Base-by-base conservation (phyloP, 2,329 filamentous ascomycete genomes). In the Penicillium italicum region DNA sequence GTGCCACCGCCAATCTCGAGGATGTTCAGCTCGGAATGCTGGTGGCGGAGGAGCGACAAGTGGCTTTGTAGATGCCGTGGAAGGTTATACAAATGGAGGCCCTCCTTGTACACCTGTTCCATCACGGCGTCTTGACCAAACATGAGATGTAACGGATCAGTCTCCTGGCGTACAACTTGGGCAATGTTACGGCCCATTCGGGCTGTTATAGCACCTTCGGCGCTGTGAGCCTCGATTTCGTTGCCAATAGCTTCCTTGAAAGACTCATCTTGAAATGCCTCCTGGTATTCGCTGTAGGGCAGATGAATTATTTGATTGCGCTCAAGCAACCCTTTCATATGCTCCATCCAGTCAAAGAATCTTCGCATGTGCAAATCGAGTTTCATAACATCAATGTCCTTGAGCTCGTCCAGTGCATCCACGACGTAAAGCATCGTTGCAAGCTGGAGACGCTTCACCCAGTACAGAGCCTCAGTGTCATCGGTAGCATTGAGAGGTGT, bases 101-200 rank as follows among this genome's bases (percentile, higher is more conserved):
- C 60, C 10, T 69, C 61, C 18, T 66, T 64, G 47, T 72, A 72
- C 16, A 67, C 62, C 0, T 56, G 51, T 34, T 71, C 63, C 60
- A 73, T 65, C 9, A 72, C 37, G n/a, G 65, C 57, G 26, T 69
- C 67, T 38, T 69, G 57, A 5, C 68, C 65, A 24, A 72, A 73
- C 68, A 73, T 71, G 34, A 74, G 51, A 52, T 70, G 45, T 8
- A 74, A 58, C 7, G 70, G 69, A 54, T 73, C 67, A 22, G 62
- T 50, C 49, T 72, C 60, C 22, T 66, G 59, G 14, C 59, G 59
- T 37, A 73, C 47, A 5, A 72, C 59, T 1, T 50, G 48, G 2
- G 58, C 63, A 38, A 73, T 69, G n/a, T 71, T 67, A 4, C 60
- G 51, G 0, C 72, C 72, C 56, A 72, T 66, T 14, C 70, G 66